Evolutionary conservation across 305 asterid genomes (phyloP).

Genomic region (Ajuga reptans): DNA sequence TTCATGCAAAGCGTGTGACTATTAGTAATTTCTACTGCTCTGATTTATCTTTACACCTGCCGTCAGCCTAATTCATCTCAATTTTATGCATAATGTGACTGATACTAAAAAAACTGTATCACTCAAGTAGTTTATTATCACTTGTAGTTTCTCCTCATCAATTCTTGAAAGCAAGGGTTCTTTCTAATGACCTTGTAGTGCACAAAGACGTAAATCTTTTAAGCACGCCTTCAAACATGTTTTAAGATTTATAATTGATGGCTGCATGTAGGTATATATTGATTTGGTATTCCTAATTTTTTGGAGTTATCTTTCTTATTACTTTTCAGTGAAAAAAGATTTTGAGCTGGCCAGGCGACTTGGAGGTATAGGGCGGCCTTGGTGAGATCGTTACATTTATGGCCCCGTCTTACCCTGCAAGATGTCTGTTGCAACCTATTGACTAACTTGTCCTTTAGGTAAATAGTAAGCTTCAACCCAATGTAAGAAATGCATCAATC

Average conservation of each 20-base stretch:
- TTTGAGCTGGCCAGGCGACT: slow-evolving; percentile 80
- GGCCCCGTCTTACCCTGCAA: too few species aligned
- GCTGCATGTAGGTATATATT: neutral
- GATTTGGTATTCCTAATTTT: slow-evolving; percentile 16
- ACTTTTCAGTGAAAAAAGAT: slow-evolving; percentile 80
- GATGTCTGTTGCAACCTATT: neutral
- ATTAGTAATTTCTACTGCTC: slow-evolving; percentile 55
- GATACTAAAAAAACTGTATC: neutral
- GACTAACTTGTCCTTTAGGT: neutral
- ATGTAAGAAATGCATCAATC: slow-evolving; percentile 5
- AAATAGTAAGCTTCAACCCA: slow-evolving; percentile 16
- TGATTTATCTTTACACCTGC: neutral
- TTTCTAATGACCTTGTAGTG: neutral
- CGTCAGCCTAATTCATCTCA: neutral
- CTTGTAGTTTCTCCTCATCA: neutral
- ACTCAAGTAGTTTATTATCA: neutral
- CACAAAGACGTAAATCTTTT: neutral
- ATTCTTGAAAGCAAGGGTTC: neutral
- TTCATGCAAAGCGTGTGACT: slow-evolving; percentile 96
- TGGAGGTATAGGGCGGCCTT: slow-evolving; percentile 81
- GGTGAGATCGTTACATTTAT: slow-evolving; percentile 36
- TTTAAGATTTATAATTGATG: neutral
- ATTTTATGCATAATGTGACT: neutral
- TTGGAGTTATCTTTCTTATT: slow-evolving; percentile 1
- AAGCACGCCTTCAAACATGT: neutral